Evolutionary conservation across 176 grass and related monocot species (phyloP).

Genomic region (Eragrostis nindensis): DNA sequence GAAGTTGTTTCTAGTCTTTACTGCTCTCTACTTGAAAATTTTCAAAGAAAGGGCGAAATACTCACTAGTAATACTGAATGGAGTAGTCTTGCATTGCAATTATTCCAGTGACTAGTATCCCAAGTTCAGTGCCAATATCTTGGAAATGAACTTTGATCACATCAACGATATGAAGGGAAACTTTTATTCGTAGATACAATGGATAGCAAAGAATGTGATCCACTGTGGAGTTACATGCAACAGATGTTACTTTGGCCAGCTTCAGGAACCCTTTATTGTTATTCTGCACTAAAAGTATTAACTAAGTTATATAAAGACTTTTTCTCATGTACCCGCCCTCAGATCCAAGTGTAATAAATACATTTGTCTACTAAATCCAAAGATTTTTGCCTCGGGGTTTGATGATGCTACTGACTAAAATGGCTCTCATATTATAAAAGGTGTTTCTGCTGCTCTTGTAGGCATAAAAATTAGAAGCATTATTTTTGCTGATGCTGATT

Average conservation of each 20-base stretch:
- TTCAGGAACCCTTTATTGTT: background rate
- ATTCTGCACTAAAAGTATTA: background rate
- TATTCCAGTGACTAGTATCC: background rate
- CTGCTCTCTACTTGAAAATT: slow-evolving; percentile 28
- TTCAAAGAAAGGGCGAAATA: slow-evolving; percentile 6
- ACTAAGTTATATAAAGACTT: background rate
- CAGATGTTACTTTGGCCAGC: background rate
- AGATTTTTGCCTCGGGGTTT: background rate
- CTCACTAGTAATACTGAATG: background rate
- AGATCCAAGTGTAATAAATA: background rate
- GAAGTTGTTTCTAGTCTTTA: background rate
- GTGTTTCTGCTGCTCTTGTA: background rate
- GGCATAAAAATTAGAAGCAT: background rate
- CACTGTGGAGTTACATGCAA: background rate
- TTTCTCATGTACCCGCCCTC: background rate
- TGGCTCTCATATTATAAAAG: background rate
- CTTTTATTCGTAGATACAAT: slow-evolving; percentile 6
- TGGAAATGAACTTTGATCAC: slow-evolving; percentile 14
- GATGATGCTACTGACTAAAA: background rate
- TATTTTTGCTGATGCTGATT: background rate
- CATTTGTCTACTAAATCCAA: background rate
- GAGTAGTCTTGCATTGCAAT: background rate
- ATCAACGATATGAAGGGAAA: background rate
- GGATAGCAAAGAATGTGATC: background rate
- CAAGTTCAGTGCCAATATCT: background rate